A percentile compares a stretch with the other conserved stretches of the same genome.
Evolutionary conservation across 2,329 filamentous ascomycete genomes (phyloP).

Genomic region (Lecanosticta acicola): DNA sequence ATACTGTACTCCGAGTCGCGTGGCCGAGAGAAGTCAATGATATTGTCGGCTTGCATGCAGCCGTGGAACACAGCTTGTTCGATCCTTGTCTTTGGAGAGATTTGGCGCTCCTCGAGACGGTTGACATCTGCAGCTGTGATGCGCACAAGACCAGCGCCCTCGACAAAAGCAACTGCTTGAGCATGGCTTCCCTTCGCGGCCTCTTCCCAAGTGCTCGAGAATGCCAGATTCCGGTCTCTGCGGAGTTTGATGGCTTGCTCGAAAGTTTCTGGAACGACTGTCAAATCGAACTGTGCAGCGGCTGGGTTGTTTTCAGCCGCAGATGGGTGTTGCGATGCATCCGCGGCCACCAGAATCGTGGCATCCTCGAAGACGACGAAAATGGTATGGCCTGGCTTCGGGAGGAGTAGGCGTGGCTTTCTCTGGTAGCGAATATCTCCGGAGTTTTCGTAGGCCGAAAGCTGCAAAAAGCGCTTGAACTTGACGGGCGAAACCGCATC

Average conservation of each 20-base stretch:
- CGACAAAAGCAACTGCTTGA: conserved; percentile 50
- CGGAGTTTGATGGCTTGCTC: conserved; percentile 84
- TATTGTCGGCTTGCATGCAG: conserved; percentile 64
- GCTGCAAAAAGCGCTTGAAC: conserved; percentile 9
- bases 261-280: conserved; percentile 61
- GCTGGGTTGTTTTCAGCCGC: conserved; percentile 63
- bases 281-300: conserved; percentile 59
- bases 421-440: conserved; percentile 15
- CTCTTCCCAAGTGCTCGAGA: conserved; percentile 49
- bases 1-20: conserved; percentile 58
- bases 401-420: conserved; percentile 67
- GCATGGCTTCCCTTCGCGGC: conserved; percentile 32
- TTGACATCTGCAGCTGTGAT: conserved; percentile 53
- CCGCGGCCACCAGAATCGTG: conserved; percentile 68
- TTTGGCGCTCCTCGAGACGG: conserved; percentile 39
- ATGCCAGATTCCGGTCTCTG: conserved; percentile 42
- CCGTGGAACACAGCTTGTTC: conserved; percentile 95
- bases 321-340: conserved; percentile 35
- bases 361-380: conserved; percentile 76
- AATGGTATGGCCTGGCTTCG: conserved; percentile 71
- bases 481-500: conserved; percentile 49
- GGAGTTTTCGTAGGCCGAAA: conserved; percentile 51
- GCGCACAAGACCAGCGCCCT: conserved; percentile 54
- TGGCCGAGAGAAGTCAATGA: conserved; percentile 74
- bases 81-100: conserved; percentile 81